phyloP scores from a whole-genome alignment of 2,329 filamentous ascomycete species.

The Zopfia rhizophila region DNA sequence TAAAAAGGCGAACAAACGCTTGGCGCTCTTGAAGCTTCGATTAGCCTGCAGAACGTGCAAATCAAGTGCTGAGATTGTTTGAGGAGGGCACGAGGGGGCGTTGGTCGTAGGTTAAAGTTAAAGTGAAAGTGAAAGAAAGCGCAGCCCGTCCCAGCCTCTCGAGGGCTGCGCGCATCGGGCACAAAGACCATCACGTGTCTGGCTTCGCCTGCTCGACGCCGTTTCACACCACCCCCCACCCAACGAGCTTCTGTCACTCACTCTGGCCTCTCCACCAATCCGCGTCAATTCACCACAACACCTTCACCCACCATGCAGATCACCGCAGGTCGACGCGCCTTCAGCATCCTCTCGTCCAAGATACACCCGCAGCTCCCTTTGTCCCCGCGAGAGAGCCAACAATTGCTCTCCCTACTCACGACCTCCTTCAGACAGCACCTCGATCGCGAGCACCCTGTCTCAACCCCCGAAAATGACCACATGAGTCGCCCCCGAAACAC shows the following conservation, averaged over 20 bases:
- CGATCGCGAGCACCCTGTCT: slow-evolving; percentile 64
- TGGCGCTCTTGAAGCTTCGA: slow-evolving; percentile 34
- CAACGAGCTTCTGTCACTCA: neutral
- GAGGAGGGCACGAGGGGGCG: slow-evolving; percentile 21
- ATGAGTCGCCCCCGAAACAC: neutral
- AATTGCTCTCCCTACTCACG: slow-evolving; percentile 69
- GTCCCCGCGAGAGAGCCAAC: slow-evolving; percentile 66
- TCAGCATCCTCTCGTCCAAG: slow-evolving; percentile 60
- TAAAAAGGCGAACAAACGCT: slow-evolving; percentile 45
- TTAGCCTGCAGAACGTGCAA: slow-evolving; percentile 29
- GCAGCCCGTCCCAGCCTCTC: neutral
- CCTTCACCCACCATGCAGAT: slow-evolving; percentile 59
- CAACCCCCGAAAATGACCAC: slow-evolving; percentile 15
- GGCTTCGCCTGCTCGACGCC: slow-evolving; percentile 15
- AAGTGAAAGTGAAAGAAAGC: slow-evolving; percentile 14
- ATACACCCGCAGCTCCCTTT: slow-evolving; percentile 65
- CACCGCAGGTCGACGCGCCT: slow-evolving; percentile 52
- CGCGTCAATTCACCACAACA: slow-evolving; percentile 2
- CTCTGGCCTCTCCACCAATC: neutral
- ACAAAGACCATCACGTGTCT: too few species aligned
- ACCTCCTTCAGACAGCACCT: slow-evolving; percentile 72
- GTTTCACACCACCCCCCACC: slow-evolving; percentile 14
- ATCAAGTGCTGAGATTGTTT: slow-evolving; percentile 31
- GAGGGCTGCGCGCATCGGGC: neutral
- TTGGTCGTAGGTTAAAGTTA: slow-evolving; percentile 12